Conservation (phyloP, 768 basidiomycete species). For the Tricholoma terreum region DNA sequence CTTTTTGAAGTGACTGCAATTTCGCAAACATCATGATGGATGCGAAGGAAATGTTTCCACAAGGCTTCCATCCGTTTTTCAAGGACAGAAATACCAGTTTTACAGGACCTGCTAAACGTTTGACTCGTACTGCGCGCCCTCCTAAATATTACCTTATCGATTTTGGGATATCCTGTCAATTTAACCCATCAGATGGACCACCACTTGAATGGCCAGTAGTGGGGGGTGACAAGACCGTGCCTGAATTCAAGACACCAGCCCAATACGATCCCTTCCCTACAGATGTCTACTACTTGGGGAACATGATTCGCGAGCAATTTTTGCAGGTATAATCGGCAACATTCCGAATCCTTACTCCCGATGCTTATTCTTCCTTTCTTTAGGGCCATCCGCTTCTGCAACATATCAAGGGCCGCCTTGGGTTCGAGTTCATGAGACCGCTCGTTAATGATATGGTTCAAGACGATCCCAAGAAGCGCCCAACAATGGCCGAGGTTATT, state of each 20-base stretch:
- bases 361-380: neutral
- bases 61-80: constrained; percentile 18
- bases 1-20: neutral
- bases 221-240: constrained; percentile 39
- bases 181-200: constrained; percentile 20
- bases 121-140: constrained; percentile 17
- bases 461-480: constrained; percentile 28
- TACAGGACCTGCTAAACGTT: neutral
- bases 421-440: neutral
- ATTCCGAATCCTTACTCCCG: neutral
- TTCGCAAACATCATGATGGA: constrained; percentile 32
- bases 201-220: constrained; percentile 27
- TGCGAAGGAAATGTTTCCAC: constrained; percentile 13
- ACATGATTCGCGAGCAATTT: constrained; percentile 19
- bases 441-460: constrained; percentile 14
- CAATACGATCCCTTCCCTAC: constrained; percentile 29
- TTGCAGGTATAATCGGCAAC: constrained; percentile 4
- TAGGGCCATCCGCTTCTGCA: neutral
- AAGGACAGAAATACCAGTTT: constrained; percentile 14
- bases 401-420: neutral
- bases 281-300: constrained; percentile 35
- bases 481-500: constrained; percentile 30
- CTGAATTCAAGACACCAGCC: constrained; percentile 17
- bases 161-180: constrained; percentile 27
- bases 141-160: constrained; percentile 30